A percentile compares a stretch with the other conserved stretches of the same genome.
Evolutionary conservation across 2,329 filamentous ascomycete species (phyloP).

Genomic region (Magnaporthiopsis rhizophila): DNA sequence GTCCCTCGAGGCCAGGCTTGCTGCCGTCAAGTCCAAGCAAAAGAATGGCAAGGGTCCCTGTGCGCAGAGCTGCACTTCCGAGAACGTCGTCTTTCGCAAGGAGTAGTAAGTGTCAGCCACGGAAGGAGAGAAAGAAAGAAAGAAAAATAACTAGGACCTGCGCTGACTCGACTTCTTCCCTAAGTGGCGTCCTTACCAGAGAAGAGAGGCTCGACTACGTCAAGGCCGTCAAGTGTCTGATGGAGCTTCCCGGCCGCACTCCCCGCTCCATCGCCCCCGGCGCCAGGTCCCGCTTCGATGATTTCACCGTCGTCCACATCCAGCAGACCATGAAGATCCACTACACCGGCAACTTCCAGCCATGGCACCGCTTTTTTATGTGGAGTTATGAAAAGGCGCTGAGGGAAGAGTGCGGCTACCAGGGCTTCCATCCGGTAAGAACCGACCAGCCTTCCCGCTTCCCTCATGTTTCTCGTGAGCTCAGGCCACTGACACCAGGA

Average conservation of each 20-base stretch:
- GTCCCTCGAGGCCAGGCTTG: neutral
- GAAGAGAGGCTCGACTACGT: constrained; percentile 28
- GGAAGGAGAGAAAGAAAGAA: no score
- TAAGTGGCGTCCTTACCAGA: constrained; percentile 22
- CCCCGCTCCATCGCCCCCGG: constrained; percentile 23
- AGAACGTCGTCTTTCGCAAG: constrained; percentile 19
- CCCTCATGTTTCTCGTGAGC: neutral
- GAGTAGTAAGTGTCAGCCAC: constrained; percentile 21
- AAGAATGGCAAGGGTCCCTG: neutral
- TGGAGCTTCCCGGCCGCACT: constrained; percentile 21
- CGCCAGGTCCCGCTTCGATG: constrained; percentile 23
- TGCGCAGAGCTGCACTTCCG: constrained; percentile 17
- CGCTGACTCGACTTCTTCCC: neutral
- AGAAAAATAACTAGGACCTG: neutral
- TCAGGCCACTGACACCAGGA: no score
- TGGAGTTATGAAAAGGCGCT: constrained; percentile 24
- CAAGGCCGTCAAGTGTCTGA: constrained; percentile 29
- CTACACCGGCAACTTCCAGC: constrained; percentile 23
- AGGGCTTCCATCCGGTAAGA: constrained; percentile 18
- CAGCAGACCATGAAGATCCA: constrained; percentile 14
- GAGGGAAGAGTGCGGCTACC: constrained; percentile 21
- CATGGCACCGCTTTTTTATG: constrained; percentile 27
- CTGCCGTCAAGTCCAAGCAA: neutral
- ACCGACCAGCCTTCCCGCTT: constrained; percentile 1
- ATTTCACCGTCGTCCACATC: constrained; percentile 13